Evolutionary conservation across 2,329 filamentous ascomycete genomes (phyloP), one percentile per base, ranked within the genome.

Genomic region (Claviceps pusilla): DNA sequence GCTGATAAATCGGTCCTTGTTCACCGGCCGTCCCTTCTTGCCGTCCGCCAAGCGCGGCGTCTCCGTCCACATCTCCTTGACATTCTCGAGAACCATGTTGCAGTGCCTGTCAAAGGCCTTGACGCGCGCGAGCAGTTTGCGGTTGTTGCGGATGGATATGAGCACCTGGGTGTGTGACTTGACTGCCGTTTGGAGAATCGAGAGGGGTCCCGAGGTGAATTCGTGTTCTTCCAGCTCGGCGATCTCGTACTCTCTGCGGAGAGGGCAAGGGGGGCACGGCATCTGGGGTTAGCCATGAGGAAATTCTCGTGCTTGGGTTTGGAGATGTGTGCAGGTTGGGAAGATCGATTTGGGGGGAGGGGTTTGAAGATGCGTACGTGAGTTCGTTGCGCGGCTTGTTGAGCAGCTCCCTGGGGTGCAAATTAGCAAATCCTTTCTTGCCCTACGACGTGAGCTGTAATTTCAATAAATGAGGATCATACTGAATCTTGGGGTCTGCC

Each of bases 61-160:
- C 74, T 98, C 93, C 10, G 90, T 96, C 93, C 93, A 98, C 91
- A 98, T 97, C 75, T 98, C 93, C 78, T 73, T 73, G 48, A 94
- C 89, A 62, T 95, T 95, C 76, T 95, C 89, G 50, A 96, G 76
- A 3, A 95, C 87, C 93, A 98, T 97, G 74, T 98, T 98, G 80
- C 90, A 97, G 73, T 98, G 93, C 57, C 93, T 80, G 73, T 98
- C 93, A 69, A 98, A 98, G 7, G 93, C 93, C 77, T 98, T 98
- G 66, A 98, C 91, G 59, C 93, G 86, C 52, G 91, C 93, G 54
- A 98, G 84, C 50, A 98, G 79, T 77, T 98, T 98, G 72, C 91
- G 87, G 77, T 97, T 97, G 80, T 95, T 96, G 61, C 93, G 89
- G 74, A 91, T 91, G 54, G 89, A 95, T 67, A 98, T 96, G 60